phyloP scores from a whole-genome alignment of 2,329 filamentous ascomycete species.

The Cercospora sesami region DNA sequence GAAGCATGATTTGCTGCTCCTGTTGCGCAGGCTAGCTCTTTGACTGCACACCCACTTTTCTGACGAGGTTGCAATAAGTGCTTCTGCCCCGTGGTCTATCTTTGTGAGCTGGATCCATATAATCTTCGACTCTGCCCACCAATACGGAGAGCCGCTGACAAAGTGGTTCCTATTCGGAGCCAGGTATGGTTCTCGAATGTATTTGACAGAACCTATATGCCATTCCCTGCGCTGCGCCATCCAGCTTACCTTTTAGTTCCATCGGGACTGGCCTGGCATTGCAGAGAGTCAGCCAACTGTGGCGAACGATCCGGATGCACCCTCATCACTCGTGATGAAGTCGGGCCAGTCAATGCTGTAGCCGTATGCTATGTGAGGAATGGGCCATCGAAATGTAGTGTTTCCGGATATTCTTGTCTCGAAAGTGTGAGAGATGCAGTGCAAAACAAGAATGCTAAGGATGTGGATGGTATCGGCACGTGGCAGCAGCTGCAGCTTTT shows the following conservation, averaged over 20 bases:
- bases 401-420: background rate
- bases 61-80: background rate
- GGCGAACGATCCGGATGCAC: background rate
- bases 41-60: background rate
- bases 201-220: background rate
- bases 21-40: background rate
- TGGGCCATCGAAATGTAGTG: background rate
- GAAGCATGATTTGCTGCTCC: background rate
- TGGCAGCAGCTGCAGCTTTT: conserved; percentile 2
- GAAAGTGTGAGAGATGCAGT: background rate
- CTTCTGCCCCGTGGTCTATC: background rate
- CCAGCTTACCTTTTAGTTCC: background rate
- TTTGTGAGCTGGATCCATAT: background rate
- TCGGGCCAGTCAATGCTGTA: background rate
- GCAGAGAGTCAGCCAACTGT: background rate
- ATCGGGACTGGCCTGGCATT: background rate
- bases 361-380: background rate
- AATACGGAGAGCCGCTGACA: background rate
- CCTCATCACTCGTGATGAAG: background rate
- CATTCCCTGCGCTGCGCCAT: background rate
- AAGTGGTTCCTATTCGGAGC: background rate
- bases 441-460: background rate
- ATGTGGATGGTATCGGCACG: background rate
- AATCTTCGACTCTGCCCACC: background rate
- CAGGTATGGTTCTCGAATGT: background rate